Evolutionary conservation across 345 rosid species (phyloP).

Genomic region (Stellera chamaejasme): DNA sequence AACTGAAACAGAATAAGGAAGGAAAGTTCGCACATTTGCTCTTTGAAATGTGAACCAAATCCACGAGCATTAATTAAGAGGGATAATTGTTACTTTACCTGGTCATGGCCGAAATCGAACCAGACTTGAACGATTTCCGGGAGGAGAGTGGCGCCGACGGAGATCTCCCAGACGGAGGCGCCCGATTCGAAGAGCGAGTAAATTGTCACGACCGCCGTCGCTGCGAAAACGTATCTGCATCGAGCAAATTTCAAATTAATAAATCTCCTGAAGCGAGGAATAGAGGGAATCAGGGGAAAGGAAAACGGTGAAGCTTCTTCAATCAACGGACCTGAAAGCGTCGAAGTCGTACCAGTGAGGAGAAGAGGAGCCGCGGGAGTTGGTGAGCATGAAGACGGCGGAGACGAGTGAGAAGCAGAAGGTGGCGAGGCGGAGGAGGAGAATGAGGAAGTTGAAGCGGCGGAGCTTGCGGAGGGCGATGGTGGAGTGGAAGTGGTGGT

Average conservation of each 20-base stretch:
- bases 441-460: constrained; percentile 69
- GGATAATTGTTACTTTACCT: constrained; percentile 29
- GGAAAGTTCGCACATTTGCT: not conserved
- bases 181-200: constrained; percentile 80
- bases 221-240: constrained; percentile 64
- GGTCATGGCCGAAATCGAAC: constrained; percentile 99
- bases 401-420: constrained; percentile 81
- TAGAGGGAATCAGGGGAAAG: not conserved
- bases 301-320: not conserved
- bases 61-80: no score
- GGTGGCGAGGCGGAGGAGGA: constrained; percentile 63
- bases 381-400: constrained; percentile 80
- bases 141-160: constrained; percentile 58
- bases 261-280: not conserved
- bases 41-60: not conserved
- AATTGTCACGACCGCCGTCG: constrained; percentile 75
- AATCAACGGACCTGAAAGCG: constrained; percentile 62
- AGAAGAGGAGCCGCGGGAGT: constrained; percentile 46
- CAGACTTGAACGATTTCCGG: constrained; percentile 86
- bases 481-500: constrained; percentile 61
- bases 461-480: constrained; percentile 67
- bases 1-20: constrained; percentile 26
- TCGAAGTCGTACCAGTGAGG: constrained; percentile 82
- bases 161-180: constrained; percentile 80
- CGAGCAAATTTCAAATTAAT: not conserved